Percentiles rank a stretch among this genome's conserved stretches.
These are phyloP conservation scores for Loxodes magnus DNA, from an alignment of 73 alveolate genomes.

Conservation along the genomic window DNA sequence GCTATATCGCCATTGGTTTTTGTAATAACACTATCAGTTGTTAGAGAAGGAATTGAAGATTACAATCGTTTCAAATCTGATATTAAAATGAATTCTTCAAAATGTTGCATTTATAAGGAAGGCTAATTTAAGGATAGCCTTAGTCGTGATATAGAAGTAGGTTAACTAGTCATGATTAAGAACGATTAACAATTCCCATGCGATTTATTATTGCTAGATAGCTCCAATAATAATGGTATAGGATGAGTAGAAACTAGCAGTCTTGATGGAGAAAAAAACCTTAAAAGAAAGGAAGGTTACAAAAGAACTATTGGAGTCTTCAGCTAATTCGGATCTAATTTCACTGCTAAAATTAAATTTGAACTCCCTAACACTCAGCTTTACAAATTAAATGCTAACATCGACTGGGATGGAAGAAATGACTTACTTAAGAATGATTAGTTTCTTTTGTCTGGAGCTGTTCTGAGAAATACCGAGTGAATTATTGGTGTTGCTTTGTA, in stretches of 20 bases:
- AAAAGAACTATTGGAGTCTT: constrained; percentile 11
- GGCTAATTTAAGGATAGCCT: neutral
- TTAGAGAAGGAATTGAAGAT: constrained; percentile 94
- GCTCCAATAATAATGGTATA: constrained; percentile 72
- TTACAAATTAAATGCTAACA: constrained; percentile 46
- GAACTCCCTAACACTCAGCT: constrained; percentile 61
- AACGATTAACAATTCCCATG: constrained; percentile 87
- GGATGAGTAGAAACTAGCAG: constrained; percentile 86
- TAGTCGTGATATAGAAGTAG: constrained; percentile 59
- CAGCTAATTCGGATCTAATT: neutral
- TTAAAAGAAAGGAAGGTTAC: constrained; percentile 56
- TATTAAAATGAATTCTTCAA: constrained; percentile 33
- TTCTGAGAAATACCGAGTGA: constrained; percentile 66
- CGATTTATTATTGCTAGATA: constrained; percentile 77
- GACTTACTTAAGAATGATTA: neutral
- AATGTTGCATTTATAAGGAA: constrained; percentile 3
- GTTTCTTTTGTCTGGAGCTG: constrained; percentile 17
- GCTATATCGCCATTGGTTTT: constrained; percentile 95
- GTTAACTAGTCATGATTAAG: constrained; percentile 67
- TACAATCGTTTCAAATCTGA: constrained; percentile 76
- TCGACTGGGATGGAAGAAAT: constrained; percentile 1
- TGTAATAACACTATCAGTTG: constrained; percentile 86
- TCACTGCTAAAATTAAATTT: constrained; percentile 17
- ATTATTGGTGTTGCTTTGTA: constrained; percentile 65
- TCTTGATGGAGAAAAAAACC: constrained; percentile 95